These are phyloP conservation scores for Clarireedia paspali DNA, from an alignment of 2,329 filamentous ascomycete species.

Conservation along the genomic window DNA sequence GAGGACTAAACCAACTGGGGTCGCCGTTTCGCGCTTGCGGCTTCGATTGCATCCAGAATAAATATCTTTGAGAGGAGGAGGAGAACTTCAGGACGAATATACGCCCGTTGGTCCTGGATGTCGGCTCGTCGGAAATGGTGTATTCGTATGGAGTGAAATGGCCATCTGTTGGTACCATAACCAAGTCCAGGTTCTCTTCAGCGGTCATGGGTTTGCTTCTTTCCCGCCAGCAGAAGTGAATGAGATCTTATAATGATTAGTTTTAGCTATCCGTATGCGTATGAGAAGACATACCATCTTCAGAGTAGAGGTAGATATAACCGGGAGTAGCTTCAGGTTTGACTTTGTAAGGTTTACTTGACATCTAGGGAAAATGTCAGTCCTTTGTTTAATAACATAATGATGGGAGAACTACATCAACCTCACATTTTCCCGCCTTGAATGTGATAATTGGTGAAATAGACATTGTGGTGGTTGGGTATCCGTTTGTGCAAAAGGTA, in stretches of 20 bases:
- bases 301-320: slow-evolving; percentile 86
- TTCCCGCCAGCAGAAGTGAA: slow-evolving; percentile 96
- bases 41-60: slow-evolving; percentile 96
- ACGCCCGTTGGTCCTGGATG: slow-evolving; percentile 71
- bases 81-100: slow-evolving; percentile 91
- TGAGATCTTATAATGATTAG: slow-evolving; percentile 53
- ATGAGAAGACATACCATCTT: slow-evolving; percentile 61
- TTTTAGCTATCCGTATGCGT: background rate
- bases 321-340: slow-evolving; percentile 66
- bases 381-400: background rate
- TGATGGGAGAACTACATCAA: slow-evolving; percentile 56
- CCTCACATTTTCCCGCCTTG: slow-evolving; percentile 85
- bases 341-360: slow-evolving; percentile 59
- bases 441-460: slow-evolving; percentile 85
- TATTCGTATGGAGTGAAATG: slow-evolving; percentile 83
- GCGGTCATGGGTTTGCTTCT: slow-evolving; percentile 62
- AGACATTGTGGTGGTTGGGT: slow-evolving; percentile 53
- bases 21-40: slow-evolving; percentile 64
- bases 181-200: slow-evolving; percentile 71
- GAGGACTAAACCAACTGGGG: slow-evolving; percentile 70
- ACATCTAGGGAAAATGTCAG: slow-evolving; percentile 34
- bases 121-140: slow-evolving; percentile 46
- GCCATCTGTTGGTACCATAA: slow-evolving; percentile 89
- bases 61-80: slow-evolving; percentile 81
- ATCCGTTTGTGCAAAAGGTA: background rate